Conservation (phyloP, 1,284 basidiomycete species). For the Irpex sp. region DNA sequence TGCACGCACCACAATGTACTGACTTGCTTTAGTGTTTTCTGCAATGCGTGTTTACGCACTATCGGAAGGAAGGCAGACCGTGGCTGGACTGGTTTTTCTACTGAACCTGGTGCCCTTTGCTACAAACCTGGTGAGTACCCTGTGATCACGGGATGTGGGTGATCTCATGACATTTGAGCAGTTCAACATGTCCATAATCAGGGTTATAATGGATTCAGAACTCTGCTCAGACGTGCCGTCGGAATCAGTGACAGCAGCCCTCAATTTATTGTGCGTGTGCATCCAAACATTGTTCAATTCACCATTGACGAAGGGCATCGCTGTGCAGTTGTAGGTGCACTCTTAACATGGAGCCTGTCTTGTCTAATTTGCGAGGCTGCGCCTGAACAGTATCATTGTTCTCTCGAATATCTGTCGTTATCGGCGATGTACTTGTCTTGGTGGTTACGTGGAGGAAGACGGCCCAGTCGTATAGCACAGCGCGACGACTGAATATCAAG, state of each 20-base stretch:
- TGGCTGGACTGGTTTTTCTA: not conserved
- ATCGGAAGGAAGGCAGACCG: not conserved
- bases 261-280: too few relatives aligned
- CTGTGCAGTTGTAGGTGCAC: too few relatives aligned
- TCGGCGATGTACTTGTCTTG: not conserved
- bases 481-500: not conserved
- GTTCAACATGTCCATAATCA: too few relatives aligned
- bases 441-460: not conserved
- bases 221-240: too few relatives aligned
- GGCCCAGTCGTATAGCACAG: not conserved
- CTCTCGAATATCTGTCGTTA: not conserved
- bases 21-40: not conserved
- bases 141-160: too few relatives aligned
- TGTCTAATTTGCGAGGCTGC: too few relatives aligned
- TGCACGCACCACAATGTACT: not conserved
- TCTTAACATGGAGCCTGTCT: too few relatives aligned
- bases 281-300: too few relatives aligned
- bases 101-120: not conserved
- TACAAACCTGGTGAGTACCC: not conserved
- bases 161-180: too few relatives aligned
- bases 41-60: not conserved
- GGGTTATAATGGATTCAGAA: too few relatives aligned
- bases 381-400: not conserved
- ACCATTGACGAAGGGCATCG: too few relatives aligned
- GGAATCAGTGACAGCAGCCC: too few relatives aligned